Evolutionary conservation across 2,329 filamentous ascomycete genomes (phyloP).

Genomic region (Fusarium devonianum): DNA sequence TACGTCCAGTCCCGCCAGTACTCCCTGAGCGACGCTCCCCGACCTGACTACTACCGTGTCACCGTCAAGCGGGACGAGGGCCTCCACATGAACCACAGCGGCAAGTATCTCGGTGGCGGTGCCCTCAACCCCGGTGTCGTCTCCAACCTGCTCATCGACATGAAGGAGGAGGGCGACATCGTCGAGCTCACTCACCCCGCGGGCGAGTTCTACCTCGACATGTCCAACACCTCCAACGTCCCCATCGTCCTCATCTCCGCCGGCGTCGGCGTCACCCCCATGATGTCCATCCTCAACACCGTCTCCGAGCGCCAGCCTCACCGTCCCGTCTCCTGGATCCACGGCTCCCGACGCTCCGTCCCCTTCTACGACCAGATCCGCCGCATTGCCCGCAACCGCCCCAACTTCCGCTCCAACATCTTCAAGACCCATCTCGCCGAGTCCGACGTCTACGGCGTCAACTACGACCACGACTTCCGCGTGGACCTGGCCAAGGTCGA

Average conservation of each 20-base stretch:
- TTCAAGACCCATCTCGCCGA: conserved; percentile 59
- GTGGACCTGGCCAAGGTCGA: conserved; percentile 56
- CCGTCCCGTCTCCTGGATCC: conserved; percentile 65
- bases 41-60: conserved; percentile 70
- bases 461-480: conserved; percentile 52
- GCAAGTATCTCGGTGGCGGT: conserved; percentile 37
- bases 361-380: conserved; percentile 64
- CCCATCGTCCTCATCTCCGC: conserved; percentile 68
- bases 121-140: conserved; percentile 67
- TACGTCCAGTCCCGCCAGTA: conserved; percentile 75
- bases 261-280: conserved; percentile 66
- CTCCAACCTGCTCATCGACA: conserved; percentile 73
- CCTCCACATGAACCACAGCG: conserved; percentile 47
- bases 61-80: conserved; percentile 73
- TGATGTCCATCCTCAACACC: conserved; percentile 67
- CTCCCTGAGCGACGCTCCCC: conserved; percentile 72
- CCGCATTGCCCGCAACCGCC: conserved; percentile 50
- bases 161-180: conserved; percentile 65
- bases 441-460: conserved; percentile 53
- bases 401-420: conserved; percentile 51
- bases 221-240: conserved; percentile 44
- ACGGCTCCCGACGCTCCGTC: conserved; percentile 59
- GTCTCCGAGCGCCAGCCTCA: conserved; percentile 53
- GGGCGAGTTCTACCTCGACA: conserved; percentile 66
- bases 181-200: conserved; percentile 72